Base-by-base conservation (phyloP, 2,329 filamentous ascomycete genomes). In the Sporothrix schenckii region DNA sequence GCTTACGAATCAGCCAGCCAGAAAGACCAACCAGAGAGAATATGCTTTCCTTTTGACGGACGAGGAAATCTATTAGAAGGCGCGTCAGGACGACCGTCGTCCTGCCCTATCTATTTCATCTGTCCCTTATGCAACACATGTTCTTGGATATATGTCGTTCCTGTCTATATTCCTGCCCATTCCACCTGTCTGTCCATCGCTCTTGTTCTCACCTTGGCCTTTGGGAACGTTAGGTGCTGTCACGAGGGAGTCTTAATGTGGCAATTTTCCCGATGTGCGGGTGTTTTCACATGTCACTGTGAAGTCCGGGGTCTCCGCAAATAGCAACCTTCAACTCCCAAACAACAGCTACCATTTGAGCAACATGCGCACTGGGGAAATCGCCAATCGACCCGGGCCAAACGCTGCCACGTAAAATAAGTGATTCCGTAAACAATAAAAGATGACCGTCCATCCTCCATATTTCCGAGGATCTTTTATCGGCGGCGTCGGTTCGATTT, bases 301-400 rank as follows among this genome's bases (percentile, higher is more conserved):
- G n/a, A 24, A 68, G 68, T 69, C 70, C 52, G 70, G 69, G 70
- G 70, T 71, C 70, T 71, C 70, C 70, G 70, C 70, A 71, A 66
- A 66, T 19, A 14, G 34, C 41, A 49, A n/a, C 5, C 27, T 53
- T 30, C 39, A 39, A 54, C 7, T 21, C 41, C 58, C n/a, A 63
- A 14, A 63, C 34, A 41, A 60, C 56, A 34, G 34, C 34, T 7
- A 5, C 1, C 39, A 16, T 21, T 27, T 63, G 39, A 47, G 21
- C 54, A 58, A 11, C 54, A 24, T 24, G 30, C 58, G 4, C 2
- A 4, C 39, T 63, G 21, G 58, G 39, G 39, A 63, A 63, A 63
- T 16, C 58, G n/a, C n/a, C 30, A 27, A 44, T 44, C 13, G 58
- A 14, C 58, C 58, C 41, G 27, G n/a, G 58, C 30, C 21, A 11